Evolutionary conservation across 805 yeast genomes (phyloP), one percentile per base, ranked within the genome.

Genomic region (Teunomyces barrocoloradensis): DNA sequence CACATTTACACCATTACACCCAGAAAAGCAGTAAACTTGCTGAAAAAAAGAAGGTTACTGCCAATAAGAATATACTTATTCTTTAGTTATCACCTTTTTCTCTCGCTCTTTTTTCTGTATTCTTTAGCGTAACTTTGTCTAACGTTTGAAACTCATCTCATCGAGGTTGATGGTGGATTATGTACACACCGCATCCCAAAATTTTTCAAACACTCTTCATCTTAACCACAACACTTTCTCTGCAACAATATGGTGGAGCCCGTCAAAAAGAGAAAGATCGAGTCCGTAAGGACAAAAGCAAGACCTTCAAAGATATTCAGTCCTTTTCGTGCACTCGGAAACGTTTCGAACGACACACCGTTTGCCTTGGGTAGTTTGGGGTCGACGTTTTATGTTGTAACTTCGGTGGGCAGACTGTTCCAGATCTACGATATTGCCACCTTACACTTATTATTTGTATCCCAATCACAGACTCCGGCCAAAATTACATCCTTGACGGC

Each of bases 401-500:
- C 98, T 0, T 83, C 88, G 39, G 96, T 94, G 18, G 98, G 97
- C 2, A 77, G 82, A 45, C 78, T 92, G 0, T 89, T 94, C 71
- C 98, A 92, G 65, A 89, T 94, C 25, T 94, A 87, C 60, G 99
- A 94, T 69, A 96, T 87, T 58, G 82, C 92, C 28, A 89, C 87
- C 5, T 71, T 92, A 52, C 94, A 88, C 55, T 71, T 92, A 52
- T 70, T 92, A 18, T 92, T 94, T 66, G 95, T 92, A 10, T 88
- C 96, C 0, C 87, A 82, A 53, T 79, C 78, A 17, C 92, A 87
- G 63, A 85, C 96, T 0, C 77, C 84, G 0, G 61, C 80, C 6
- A 78, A 80, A 48, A 90, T 92, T 53, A 81, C 85, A 21, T 79
- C 85, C 18, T 69, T 92, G 40, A 75, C 85, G 17, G 84, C 97